phyloP scores from a whole-genome alignment of 768 basidiomycete genomes.

The Floccularia luteovirens region DNA sequence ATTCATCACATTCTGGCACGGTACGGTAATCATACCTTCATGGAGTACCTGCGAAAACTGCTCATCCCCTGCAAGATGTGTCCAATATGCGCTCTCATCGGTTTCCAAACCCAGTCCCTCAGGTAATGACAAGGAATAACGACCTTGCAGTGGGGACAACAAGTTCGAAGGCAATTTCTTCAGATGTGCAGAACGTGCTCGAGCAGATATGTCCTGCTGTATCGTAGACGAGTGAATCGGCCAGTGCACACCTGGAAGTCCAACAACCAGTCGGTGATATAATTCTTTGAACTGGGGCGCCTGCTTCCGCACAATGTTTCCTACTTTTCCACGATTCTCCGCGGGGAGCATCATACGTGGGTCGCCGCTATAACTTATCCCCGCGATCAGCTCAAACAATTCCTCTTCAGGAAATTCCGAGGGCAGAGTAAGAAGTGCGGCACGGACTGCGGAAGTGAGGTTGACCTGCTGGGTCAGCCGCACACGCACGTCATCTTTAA shows the following conservation, averaged over 20 bases:
- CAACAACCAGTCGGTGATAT: constrained; percentile 74
- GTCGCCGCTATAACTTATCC: constrained; percentile 84
- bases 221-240: constrained; percentile 37
- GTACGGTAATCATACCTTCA: constrained; percentile 28
- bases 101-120: constrained; percentile 32
- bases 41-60: constrained; percentile 43
- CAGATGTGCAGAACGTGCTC: constrained; percentile 66
- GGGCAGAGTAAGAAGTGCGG: constrained; percentile 84
- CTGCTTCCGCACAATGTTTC: constrained; percentile 85
- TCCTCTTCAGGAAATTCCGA: constrained; percentile 73
- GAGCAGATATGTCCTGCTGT: constrained; percentile 68
- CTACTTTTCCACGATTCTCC: constrained; percentile 93
- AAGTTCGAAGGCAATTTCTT: constrained; percentile 72
- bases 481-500: constrained; percentile 88
- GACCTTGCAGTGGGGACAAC: constrained; percentile 44
- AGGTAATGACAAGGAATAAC: constrained; percentile 30
- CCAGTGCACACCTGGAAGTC: constrained; percentile 80
- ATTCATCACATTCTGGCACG: neutral
- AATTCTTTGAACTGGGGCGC: constrained; percentile 78
- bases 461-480: constrained; percentile 92
- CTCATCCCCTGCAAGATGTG: constrained; percentile 59
- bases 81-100: constrained; percentile 75
- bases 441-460: constrained; percentile 81
- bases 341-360: constrained; percentile 91
- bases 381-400: constrained; percentile 81